A percentile compares a stretch with the other conserved stretches of the same genome.
Evolutionary conservation across 805 yeast genomes (phyloP).

Genomic region (Lachancea nothofagi): DNA sequence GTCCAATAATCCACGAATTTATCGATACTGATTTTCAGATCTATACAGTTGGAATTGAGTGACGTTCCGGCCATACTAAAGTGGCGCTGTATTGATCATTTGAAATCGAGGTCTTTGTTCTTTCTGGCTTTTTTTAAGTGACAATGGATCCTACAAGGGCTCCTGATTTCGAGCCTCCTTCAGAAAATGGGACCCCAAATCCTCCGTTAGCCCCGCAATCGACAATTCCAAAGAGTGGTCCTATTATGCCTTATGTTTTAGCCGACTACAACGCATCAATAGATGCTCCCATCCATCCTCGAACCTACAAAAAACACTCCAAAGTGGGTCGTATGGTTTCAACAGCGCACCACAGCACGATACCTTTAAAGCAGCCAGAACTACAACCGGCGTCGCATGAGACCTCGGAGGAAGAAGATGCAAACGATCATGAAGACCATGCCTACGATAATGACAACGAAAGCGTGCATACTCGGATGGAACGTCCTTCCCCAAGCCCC

Average conservation of each 20-base stretch:
- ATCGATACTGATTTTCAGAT: too few species aligned
- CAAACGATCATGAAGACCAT: constrained; percentile 12
- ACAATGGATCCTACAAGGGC: constrained; percentile 97
- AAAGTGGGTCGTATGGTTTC: constrained; percentile 13
- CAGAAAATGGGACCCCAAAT: constrained; percentile 52
- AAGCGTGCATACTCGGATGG: neutral
- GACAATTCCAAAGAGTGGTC: constrained; percentile 64
- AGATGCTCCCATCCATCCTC: constrained; percentile 64
- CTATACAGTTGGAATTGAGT: too few species aligned
- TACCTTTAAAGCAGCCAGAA: constrained; percentile 54
- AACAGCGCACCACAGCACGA: constrained; percentile 22
- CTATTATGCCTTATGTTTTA: constrained; percentile 71
- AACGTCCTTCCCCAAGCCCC: constrained; percentile 6
- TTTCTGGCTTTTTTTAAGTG: too few species aligned
- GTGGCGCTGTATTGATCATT: too few species aligned
- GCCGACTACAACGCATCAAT: constrained; percentile 68
- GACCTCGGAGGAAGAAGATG: constrained; percentile 40
- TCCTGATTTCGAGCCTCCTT: constrained; percentile 84
- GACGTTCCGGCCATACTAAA: too few species aligned
- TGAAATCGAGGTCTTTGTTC: too few species aligned
- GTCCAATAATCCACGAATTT: too few species aligned
- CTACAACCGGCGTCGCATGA: constrained; percentile 49
- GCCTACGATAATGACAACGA: constrained; percentile 19
- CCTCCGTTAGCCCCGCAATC: constrained; percentile 65
- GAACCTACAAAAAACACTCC: constrained; percentile 29